Evolutionary conservation across 2,329 filamentous ascomycete genomes (phyloP), one percentile per base, ranked within the genome.

Genomic region (Endothia cerciana): DNA sequence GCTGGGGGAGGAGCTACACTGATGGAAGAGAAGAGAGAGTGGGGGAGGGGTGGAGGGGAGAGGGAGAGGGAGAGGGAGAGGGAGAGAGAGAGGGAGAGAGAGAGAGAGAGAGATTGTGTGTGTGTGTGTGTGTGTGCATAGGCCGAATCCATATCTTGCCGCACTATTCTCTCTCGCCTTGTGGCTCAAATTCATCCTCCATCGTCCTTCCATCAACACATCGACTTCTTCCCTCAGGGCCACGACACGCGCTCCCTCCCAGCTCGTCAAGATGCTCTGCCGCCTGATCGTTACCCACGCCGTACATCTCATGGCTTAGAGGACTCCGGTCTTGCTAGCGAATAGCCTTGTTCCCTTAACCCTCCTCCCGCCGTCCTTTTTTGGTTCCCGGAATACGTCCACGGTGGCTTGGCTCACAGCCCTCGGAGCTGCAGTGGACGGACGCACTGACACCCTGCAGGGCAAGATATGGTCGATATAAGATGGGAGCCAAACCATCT

Each of bases 371-470:
- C 17, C 51, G 11, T 55, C 19, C 51, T 55, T 55, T 55, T n/a
- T n/a, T n/a, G n/a, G 51, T 55, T 55, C 10, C 30, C 51, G 51
- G 51, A 36, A 55, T 55, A 55, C 51, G 19, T 36, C 30, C 19
- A 55, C 30, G 51, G 51, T 55, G 51, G 51, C 51, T 55, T 55
- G 51, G 51, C 51, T 55, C 28, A 36, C 51, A 55, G 28, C 25
- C 51, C 10, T 17, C 7, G n/a, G 51, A 55, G 7, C 51, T 33
- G 51, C 51, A 36, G 28, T 36, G 51, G 28, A 22, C 51, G 19
- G 51, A 55, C 51, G 51, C 30, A 55, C 51, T 55, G 51, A n/a
- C 30, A 55, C 51, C 51, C 51, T 55, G 51, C 51, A 55, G n/a
- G 51, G 51, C 51, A 28, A 33, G 51, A 55, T 19, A 55, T 30